Base-by-base conservation (phyloP, 2,329 filamentous ascomycete genomes). In the Xylaria polymorpha region DNA sequence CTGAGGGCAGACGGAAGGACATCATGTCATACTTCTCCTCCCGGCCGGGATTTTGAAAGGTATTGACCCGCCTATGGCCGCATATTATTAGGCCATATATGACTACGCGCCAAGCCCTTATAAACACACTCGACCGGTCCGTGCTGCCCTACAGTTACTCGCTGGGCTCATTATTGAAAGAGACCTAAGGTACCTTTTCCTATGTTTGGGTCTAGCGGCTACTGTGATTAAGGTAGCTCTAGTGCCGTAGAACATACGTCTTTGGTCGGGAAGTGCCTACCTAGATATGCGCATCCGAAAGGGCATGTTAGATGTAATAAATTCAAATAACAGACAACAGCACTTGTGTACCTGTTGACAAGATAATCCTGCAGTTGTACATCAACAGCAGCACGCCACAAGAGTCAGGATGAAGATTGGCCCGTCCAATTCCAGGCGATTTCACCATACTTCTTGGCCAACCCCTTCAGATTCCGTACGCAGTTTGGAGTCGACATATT, bases 21-120 rank as follows among this genome's bases (percentile, higher is more conserved):
- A 89, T 91, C 73, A 87, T 88, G 79, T 81, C 81, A 69, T 92
- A 92, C 81, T 94, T 90, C 80, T 83, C 85, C 72, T 81, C 82
- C 48, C 89, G 88, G 78, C 81, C 82, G 63, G 85, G 86, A 14
- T 89, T 91, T 74, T 90, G 81, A 73, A 68, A 44, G 62, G 55
- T 53, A 56, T 64, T 64, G 71, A 78, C 76, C 76, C 77, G 75
- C 75, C 74, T 74, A 64, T 74, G 77, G 77, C 76, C 76, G 76
- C 77, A 78, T 78, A 76, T 70, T 78, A 76, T 70, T 72, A 74
- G 77, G 67, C 77, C 77, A 65, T 75, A 72, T 73, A 73, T 74
- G 74, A 74, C 72, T 72, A 71, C 71, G 68, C 71, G 71, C 74
- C 76, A 74, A 77, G 71, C 76, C 75, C 76, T 75, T 77, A 74